phyloP scores from a whole-genome alignment of 192 early-diverging fungal species.

The Coemansia sp. region DNA sequence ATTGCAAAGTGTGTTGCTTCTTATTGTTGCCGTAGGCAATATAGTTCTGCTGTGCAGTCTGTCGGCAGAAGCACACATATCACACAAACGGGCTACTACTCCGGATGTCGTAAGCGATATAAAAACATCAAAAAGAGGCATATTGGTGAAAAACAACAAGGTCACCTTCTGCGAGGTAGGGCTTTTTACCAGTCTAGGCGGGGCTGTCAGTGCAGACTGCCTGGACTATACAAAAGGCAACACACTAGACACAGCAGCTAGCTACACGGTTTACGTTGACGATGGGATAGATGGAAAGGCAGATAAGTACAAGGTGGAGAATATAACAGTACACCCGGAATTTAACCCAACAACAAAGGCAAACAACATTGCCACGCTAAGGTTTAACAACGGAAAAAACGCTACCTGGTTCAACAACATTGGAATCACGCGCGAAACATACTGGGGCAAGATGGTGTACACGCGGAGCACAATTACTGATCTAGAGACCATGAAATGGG shows the following conservation, averaged over 20 bases:
- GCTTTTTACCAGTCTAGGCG: constrained; percentile 19
- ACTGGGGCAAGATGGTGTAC: constrained; percentile 20
- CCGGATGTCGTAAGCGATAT: constrained; percentile 2
- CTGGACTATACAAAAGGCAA: constrained; percentile 9
- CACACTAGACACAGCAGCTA: constrained; percentile 2
- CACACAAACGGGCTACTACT: neutral
- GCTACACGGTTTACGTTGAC: constrained; percentile 18
- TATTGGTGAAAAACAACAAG: constrained; percentile 22
- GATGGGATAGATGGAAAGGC: neutral
- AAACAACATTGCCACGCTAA: constrained; percentile 32
- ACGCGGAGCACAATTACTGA: constrained; percentile 12
- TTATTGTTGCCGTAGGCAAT: neutral
- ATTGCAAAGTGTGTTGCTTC: no score
- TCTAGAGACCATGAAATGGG: constrained; percentile 17
- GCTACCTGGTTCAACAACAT: constrained; percentile 22
- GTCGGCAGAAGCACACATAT: neutral
- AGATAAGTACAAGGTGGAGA: neutral
- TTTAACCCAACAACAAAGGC: constrained; percentile 23
- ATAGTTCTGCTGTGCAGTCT: neutral
- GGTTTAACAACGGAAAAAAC: constrained; percentile 12
- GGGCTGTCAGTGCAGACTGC: constrained; percentile 35
- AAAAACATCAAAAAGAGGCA: constrained; percentile 19
- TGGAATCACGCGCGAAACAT: neutral
- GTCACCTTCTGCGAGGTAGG: constrained; percentile 29
- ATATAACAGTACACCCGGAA: constrained; percentile 27